A percentile compares a stretch with the other conserved stretches of the same genome.
Conservation (phyloP, 2,329 filamentous ascomycete species). For the Clarireedia paspali region DNA sequence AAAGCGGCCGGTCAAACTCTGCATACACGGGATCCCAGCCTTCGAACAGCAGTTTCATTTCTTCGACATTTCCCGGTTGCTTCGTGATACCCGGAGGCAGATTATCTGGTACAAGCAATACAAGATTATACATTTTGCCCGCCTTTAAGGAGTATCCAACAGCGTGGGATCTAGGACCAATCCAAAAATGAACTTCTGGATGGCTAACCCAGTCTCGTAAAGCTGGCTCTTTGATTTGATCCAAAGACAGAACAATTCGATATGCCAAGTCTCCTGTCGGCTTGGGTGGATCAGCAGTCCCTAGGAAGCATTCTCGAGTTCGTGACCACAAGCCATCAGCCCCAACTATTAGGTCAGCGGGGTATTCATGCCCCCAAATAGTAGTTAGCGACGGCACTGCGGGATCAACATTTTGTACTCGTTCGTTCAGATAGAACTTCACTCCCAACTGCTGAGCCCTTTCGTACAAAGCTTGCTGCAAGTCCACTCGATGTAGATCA, state of each 20-base stretch:
- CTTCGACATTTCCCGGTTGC: constrained; percentile 33
- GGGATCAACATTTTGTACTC: constrained; percentile 22
- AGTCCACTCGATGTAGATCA: neutral
- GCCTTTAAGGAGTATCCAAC: constrained; percentile 38
- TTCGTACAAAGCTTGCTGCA: neutral
- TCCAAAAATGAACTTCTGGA: constrained; percentile 39
- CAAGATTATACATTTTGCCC: constrained; percentile 38
- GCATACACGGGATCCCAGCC: constrained; percentile 34
- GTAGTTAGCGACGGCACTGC: no score
- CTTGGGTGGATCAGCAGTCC: constrained; percentile 37
- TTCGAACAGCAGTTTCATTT: constrained; percentile 35
- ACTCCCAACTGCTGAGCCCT: neutral
- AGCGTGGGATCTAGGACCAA: constrained; percentile 40
- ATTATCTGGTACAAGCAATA: constrained; percentile 34
- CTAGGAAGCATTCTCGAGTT: constrained; percentile 34
- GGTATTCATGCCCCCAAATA: constrained; percentile 12
- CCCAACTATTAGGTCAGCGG: constrained; percentile 33
- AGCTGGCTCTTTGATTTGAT: constrained; percentile 35
- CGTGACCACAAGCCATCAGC: constrained; percentile 36
- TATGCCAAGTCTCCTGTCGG: constrained; percentile 40
- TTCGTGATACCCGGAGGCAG: constrained; percentile 30
- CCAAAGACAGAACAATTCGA: constrained; percentile 36
- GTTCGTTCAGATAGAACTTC: constrained; percentile 12
- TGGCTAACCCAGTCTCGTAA: constrained; percentile 32
- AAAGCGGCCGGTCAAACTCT: neutral